Evolutionary conservation across 495 filamentous ascomycete species (phyloP).

Genomic region (Neurospora pannonica): DNA sequence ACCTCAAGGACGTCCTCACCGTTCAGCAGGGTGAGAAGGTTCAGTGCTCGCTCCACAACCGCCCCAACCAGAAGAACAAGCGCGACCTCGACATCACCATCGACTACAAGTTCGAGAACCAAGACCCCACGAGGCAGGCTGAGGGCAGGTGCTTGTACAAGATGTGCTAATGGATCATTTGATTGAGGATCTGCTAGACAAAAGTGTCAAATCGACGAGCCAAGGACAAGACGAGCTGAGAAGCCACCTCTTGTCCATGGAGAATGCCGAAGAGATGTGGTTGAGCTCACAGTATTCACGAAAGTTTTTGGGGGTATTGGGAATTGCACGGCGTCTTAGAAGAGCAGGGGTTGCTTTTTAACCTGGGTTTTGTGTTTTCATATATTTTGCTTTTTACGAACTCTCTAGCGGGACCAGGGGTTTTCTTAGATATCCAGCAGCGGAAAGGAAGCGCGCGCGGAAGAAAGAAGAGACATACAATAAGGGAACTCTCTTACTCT

Average conservation of each 20-base stretch:
- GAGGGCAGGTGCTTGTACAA: conserved; percentile 72
- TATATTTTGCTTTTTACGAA: neutral
- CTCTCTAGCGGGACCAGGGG: neutral
- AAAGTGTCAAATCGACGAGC: neutral
- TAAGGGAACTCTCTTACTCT: neutral
- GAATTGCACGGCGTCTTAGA: neutral
- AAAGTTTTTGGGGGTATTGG: neutral
- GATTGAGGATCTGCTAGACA: neutral
- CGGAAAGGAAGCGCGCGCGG: neutral
- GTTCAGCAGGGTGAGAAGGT: conserved; percentile 71
- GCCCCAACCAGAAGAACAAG: conserved; percentile 87
- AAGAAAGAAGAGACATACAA: neutral
- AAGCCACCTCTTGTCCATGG: neutral
- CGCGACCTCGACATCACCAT: conserved; percentile 90
- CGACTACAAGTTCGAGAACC: conserved; percentile 67
- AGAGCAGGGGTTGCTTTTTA: neutral
- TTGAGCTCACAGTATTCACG: neutral
- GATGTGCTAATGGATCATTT: conserved; percentile 54
- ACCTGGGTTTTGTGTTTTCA: neutral
- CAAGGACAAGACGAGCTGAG: neutral
- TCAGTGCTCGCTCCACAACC: conserved; percentile 62
- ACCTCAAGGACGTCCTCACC: conserved; percentile 73
- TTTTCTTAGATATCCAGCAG: conserved; percentile 3
- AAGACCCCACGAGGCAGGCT: conserved; percentile 57
- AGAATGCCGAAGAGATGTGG: neutral